These are phyloP conservation scores for Triadica sebifera DNA, from an alignment of 345 rosid genomes.

Conservation along the genomic window DNA sequence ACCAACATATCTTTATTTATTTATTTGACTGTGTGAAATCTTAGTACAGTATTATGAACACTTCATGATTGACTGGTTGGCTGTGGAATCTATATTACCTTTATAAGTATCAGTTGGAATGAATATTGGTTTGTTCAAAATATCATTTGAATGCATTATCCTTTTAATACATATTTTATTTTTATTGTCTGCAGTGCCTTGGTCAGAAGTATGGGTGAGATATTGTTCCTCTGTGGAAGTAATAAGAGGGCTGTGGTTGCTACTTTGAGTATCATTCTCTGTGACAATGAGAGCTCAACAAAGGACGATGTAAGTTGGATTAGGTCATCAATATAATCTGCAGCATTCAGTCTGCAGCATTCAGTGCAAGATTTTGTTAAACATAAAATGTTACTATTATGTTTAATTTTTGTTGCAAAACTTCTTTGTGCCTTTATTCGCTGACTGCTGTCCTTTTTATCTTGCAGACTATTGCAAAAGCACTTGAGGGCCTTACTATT, in stretches of 20 bases:
- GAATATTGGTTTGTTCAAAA: background rate
- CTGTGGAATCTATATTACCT: background rate
- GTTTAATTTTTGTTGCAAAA: background rate
- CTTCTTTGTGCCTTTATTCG: background rate
- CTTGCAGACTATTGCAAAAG: slow-evolving; percentile 50
- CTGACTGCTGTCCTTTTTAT: slow-evolving; percentile 15
- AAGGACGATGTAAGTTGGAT: slow-evolving; percentile 56
- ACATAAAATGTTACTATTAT: background rate
- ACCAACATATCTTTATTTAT: too few species aligned
- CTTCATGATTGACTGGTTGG: slow-evolving; percentile 5
- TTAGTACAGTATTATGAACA: background rate
- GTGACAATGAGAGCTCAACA: slow-evolving; percentile 34
- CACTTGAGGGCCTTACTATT: slow-evolving; percentile 62
- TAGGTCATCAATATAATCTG: slow-evolving; percentile 12
- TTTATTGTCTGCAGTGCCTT: slow-evolving; percentile 53
- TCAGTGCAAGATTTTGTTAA: background rate
- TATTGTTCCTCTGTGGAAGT: slow-evolving; percentile 81
- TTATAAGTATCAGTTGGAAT: background rate
- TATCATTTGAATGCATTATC: background rate
- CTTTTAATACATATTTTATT: background rate
- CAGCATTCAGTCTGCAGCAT: slow-evolving; percentile 19
- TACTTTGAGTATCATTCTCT: slow-evolving; percentile 36
- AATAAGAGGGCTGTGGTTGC: slow-evolving; percentile 68
- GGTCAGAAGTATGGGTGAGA: slow-evolving; percentile 90
- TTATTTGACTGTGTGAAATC: background rate